Evolutionary conservation across 257 asterid species (phyloP).

Genomic region (Jacaranda mimosifolia): DNA sequence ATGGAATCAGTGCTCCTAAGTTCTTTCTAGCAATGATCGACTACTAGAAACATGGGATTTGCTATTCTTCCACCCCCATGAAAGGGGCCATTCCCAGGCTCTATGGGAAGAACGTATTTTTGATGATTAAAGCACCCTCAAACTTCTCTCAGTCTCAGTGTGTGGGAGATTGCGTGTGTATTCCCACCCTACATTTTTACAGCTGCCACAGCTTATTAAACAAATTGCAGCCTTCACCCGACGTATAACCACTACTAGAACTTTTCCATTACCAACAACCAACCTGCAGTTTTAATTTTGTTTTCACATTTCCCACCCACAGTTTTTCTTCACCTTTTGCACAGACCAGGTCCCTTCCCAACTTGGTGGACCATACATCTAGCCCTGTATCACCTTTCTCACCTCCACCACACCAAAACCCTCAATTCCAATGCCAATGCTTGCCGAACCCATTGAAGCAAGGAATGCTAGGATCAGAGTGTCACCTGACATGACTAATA

Average conservation of each 20-base stretch:
- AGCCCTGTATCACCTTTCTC: background rate
- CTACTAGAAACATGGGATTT: background rate
- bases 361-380: background rate
- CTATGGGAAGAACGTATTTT: background rate
- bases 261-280: background rate
- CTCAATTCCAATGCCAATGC: background rate
- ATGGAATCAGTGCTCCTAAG: background rate
- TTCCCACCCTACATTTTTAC: background rate
- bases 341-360: constrained; percentile 14
- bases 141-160: background rate
- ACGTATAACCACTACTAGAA: background rate
- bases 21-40: background rate
- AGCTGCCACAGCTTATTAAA: background rate
- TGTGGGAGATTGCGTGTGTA: background rate
- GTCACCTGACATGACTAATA: background rate
- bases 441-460: no score
- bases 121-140: background rate
- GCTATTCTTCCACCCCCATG: background rate
- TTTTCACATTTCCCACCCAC: background rate
- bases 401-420: constrained; percentile 1
- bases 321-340: background rate
- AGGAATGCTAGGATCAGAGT: no score
- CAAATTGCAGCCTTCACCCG: background rate
- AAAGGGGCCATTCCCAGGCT: background rate
- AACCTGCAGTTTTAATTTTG: background rate